Percentiles rank a stretch among this genome's conserved stretches.
Conservation (phyloP, 139 green algal species). For the Helicosporidium sp. region DNA sequence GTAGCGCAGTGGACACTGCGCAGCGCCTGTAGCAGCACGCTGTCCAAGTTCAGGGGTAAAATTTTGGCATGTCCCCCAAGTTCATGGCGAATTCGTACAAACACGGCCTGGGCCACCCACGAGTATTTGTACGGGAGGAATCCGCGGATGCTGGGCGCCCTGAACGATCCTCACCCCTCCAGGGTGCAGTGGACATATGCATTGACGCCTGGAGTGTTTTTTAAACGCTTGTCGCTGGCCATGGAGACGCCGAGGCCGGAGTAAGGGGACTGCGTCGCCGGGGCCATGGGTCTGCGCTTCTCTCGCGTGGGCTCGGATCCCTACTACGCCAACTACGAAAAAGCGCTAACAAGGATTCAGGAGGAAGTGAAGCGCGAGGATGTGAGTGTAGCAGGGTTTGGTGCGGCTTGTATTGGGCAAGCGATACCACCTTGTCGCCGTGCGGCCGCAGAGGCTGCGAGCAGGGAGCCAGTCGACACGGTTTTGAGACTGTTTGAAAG, state of each 20-base stretch:
- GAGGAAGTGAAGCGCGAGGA: neutral
- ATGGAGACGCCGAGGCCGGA: neutral
- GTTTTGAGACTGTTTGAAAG: too few relatives aligned
- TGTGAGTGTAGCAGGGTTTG: too few relatives aligned
- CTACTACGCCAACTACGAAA: neutral
- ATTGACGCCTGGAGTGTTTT: neutral
- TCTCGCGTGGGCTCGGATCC: neutral
- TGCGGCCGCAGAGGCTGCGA: too few relatives aligned
- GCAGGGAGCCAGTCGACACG: too few relatives aligned
- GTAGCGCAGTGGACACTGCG: neutral
- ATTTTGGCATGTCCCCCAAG: too few relatives aligned
- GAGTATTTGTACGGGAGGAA: neutral
- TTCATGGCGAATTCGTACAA: too few relatives aligned
- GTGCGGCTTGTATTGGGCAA: too few relatives aligned
- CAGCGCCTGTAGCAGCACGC: neutral
- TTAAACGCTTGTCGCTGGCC: neutral
- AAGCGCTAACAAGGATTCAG: neutral
- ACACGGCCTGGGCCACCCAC: neutral
- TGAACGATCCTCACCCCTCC: neutral
- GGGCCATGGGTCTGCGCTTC: neutral
- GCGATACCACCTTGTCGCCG: neutral
- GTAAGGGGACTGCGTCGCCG: neutral
- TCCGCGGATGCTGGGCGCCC: neutral
- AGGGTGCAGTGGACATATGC: neutral
- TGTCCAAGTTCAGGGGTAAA: neutral